These are phyloP conservation scores for Fusarium napiforme DNA, from an alignment of 2,329 filamentous ascomycete species.

Conservation along the genomic window DNA sequence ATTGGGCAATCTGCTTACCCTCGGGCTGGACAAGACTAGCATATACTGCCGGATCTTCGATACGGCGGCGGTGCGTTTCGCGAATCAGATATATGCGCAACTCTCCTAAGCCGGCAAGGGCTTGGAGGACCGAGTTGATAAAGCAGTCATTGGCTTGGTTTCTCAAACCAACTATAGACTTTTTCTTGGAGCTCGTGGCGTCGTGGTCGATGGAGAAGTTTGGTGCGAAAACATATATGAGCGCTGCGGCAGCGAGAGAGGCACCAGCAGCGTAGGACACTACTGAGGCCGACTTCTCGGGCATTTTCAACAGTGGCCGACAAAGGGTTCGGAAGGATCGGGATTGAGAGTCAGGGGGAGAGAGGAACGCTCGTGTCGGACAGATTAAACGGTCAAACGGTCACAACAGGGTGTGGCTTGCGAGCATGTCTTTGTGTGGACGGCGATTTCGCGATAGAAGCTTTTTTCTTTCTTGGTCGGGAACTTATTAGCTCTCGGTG, in stretches of 20 bases:
- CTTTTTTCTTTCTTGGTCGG: not conserved
- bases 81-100: constrained; percentile 91
- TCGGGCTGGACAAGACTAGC: constrained; percentile 66
- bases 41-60: constrained; percentile 84
- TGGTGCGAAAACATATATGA: constrained; percentile 98
- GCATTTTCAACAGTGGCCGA: constrained; percentile 46
- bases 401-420: constrained; percentile 37
- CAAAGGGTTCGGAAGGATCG: constrained; percentile 38
- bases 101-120: constrained; percentile 88
- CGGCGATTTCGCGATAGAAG: constrained; percentile 3
- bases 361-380: constrained; percentile 37
- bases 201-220: constrained; percentile 95
- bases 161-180: constrained; percentile 85
- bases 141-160: constrained; percentile 97
- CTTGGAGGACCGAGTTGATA: constrained; percentile 96
- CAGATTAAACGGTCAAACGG: constrained; percentile 39
- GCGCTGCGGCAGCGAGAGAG: constrained; percentile 90
- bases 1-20: constrained; percentile 60
- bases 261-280: constrained; percentile 95
- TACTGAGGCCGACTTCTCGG: constrained; percentile 52
- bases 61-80: constrained; percentile 83
- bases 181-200: constrained; percentile 74
- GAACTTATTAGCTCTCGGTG: not conserved
- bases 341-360: constrained; percentile 8
- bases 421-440: constrained; percentile 38